phyloP scores from a whole-genome alignment of 768 basidiomycete species.

The Sistotremastrum niveocremeum region DNA sequence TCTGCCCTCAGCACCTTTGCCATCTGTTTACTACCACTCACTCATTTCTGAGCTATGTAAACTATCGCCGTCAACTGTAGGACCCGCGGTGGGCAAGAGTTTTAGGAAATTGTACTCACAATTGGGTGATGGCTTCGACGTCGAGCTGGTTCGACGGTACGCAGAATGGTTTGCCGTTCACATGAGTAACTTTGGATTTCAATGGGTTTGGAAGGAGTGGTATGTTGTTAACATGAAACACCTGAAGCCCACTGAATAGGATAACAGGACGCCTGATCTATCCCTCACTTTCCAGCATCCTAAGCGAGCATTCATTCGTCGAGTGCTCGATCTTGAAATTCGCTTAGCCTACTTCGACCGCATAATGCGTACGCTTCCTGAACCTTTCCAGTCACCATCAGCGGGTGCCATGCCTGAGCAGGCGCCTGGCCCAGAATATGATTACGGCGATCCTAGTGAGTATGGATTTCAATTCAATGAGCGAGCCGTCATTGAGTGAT shows the following conservation, averaged over 20 bases:
- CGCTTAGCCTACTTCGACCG: slow-evolving; percentile 89
- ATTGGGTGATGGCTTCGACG: slow-evolving; percentile 78
- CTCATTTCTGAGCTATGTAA: slow-evolving; percentile 92
- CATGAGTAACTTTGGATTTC: slow-evolving; percentile 95
- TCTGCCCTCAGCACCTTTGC: slow-evolving; percentile 64
- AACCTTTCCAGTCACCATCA: slow-evolving; percentile 57
- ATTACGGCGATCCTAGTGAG: slow-evolving; percentile 71
- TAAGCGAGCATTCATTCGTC: slow-evolving; percentile 74
- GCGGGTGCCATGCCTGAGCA: slow-evolving; percentile 50
- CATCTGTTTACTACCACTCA: slow-evolving; percentile 74
- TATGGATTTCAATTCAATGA: slow-evolving; percentile 1
- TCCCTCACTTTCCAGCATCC: slow-evolving; percentile 64
- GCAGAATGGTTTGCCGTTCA: slow-evolving; percentile 94
- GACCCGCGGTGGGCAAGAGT: slow-evolving; percentile 92
- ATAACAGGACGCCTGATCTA: slow-evolving; percentile 72
- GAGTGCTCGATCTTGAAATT: slow-evolving; percentile 80
- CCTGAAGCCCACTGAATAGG: background rate
- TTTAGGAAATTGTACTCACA: slow-evolving; percentile 73
- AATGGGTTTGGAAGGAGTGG: slow-evolving; percentile 99
- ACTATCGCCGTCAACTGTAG: slow-evolving; percentile 81
- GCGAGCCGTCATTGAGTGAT: background rate
- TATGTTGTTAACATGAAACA: slow-evolving; percentile 21
- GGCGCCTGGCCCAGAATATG: slow-evolving; percentile 67
- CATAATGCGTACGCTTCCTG: slow-evolving; percentile 77
- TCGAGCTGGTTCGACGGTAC: slow-evolving; percentile 68